These are phyloP conservation scores for Populus simonii DNA, from an alignment of 345 rosid species.

Conservation along the genomic window DNA sequence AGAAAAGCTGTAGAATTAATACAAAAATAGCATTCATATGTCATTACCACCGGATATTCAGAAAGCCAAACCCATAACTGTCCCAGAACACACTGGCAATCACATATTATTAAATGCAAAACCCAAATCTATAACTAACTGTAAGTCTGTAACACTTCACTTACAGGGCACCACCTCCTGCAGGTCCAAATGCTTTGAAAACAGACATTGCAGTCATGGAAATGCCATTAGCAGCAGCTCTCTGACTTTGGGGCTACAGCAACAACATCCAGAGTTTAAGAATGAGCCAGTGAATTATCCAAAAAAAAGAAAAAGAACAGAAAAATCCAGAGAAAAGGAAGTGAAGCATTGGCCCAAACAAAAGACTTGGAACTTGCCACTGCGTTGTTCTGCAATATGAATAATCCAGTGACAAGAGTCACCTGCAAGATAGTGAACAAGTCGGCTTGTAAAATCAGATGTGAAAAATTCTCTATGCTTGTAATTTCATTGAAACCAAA, in stretches of 20 bases:
- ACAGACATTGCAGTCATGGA: constrained; percentile 62
- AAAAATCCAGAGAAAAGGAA: background rate
- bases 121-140: too few species aligned
- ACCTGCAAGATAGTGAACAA: constrained; percentile 29
- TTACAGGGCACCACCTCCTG: constrained; percentile 66
- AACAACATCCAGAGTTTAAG: background rate
- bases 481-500: too few species aligned
- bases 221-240: constrained; percentile 66
- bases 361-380: constrained; percentile 39
- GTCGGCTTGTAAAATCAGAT: background rate
- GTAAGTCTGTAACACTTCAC: constrained; percentile 24
- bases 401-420: constrained; percentile 46
- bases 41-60: too few species aligned
- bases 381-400: constrained; percentile 50
- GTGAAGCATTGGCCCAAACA: background rate
- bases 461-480: background rate
- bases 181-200: constrained; percentile 65
- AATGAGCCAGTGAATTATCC: background rate
- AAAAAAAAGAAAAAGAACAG: background rate
- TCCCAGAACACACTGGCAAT: too few species aligned
- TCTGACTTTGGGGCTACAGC: constrained; percentile 47
- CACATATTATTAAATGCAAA: too few species aligned
- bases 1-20: constrained; percentile 38
- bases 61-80: too few species aligned
- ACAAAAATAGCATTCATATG: too few species aligned